Percentiles rank a stretch among this genome's conserved stretches.
Conservation (phyloP, 768 basidiomycete species). For the Boletus pseudopeckii region DNA sequence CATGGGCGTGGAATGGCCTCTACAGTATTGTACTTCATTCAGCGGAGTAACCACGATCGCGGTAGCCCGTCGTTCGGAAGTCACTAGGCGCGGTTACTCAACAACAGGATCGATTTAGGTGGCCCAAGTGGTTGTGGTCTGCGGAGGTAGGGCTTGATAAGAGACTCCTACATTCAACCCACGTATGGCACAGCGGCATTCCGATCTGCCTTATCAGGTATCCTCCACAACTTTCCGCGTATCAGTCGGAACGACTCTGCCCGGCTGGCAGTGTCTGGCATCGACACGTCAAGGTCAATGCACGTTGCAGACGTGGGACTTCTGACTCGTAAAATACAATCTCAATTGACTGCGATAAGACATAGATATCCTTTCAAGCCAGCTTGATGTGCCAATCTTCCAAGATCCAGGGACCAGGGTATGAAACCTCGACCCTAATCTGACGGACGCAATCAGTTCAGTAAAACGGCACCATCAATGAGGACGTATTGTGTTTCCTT, state of each 20-base stretch:
- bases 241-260: neutral
- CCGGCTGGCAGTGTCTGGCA: neutral
- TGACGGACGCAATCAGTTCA: neutral
- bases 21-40: neutral
- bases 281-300: neutral
- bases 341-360: neutral
- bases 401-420: neutral
- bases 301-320: neutral
- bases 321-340: neutral
- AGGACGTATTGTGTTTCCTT: neutral
- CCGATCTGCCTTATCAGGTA: neutral
- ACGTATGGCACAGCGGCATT: neutral
- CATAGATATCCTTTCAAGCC: neutral
- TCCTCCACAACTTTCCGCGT: neutral
- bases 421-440: neutral
- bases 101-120: neutral
- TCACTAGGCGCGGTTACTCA: neutral
- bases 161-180: neutral
- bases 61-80: neutral
- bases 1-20: neutral
- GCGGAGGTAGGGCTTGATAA: slow-evolving; percentile 5
- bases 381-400: no score
- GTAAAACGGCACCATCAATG: neutral
- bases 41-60: neutral
- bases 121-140: neutral